A percentile compares a stretch with the other conserved stretches of the same genome.
phyloP scores from a whole-genome alignment of 148 eudicot species.

The Silene conica region DNA sequence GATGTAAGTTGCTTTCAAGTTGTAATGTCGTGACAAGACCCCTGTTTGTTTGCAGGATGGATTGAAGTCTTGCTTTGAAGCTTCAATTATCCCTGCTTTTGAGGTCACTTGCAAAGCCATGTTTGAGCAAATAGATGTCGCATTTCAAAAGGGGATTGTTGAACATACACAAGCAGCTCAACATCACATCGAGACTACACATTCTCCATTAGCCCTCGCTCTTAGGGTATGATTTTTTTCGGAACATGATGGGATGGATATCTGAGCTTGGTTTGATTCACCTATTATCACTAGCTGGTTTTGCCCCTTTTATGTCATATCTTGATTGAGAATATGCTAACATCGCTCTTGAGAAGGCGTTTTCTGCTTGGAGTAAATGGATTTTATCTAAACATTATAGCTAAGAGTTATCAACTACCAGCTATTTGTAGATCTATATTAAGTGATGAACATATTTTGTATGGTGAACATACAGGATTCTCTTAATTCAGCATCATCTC shows the following conservation, averaged over 20 bases:
- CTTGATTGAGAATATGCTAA: background rate
- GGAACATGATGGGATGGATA: background rate
- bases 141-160: conserved; percentile 87
- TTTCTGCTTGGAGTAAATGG: too few species aligned
- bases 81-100: conserved; percentile 75
- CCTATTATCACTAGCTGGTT: background rate
- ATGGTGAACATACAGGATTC: conserved; percentile 51
- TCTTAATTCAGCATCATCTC: conserved; percentile 72
- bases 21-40: background rate
- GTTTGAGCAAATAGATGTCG: conserved; percentile 92
- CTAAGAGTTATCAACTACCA: background rate
- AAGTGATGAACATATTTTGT: conserved; percentile 10
- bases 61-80: conserved; percentile 70
- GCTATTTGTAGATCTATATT: background rate
- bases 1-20: background rate
- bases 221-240: conserved; percentile 54
- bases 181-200: conserved; percentile 66
- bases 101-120: conserved; percentile 88
- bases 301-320: background rate
- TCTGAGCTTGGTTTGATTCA: background rate
- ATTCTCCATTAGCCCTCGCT: conserved; percentile 72
- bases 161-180: conserved; percentile 66
- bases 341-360: too few species aligned
- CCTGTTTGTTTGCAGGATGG: conserved; percentile 55
- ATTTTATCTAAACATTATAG: background rate